phyloP scores from a whole-genome alignment of 345 rosid species.

The Combretum micranthum region DNA sequence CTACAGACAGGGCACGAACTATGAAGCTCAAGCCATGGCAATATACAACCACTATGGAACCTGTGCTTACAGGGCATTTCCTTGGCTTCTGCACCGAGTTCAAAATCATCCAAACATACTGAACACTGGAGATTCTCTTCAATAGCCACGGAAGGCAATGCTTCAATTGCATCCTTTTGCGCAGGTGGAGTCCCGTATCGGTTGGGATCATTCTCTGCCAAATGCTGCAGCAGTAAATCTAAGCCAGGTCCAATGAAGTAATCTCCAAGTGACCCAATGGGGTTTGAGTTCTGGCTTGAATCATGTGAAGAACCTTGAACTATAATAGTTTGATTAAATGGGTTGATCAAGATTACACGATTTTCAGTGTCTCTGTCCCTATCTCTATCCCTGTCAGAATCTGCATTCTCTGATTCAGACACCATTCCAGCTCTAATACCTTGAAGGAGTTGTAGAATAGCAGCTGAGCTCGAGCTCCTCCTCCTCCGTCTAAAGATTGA shows the following conservation, averaged over 20 bases:
- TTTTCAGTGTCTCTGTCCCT: conserved; percentile 23
- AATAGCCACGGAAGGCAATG: conserved; percentile 41
- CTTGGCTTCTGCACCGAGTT: conserved; percentile 49
- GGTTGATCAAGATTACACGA: conserved; percentile 39
- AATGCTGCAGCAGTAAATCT: conserved; percentile 60
- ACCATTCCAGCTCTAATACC: conserved; percentile 65
- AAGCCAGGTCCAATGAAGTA: conserved; percentile 76
- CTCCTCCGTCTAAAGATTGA: conserved; percentile 51
- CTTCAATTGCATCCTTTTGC: conserved; percentile 55
- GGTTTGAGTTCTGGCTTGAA: conserved; percentile 33
- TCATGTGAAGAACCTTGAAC: conserved; percentile 53
- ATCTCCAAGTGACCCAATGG: conserved; percentile 64
- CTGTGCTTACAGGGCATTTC: conserved; percentile 93
- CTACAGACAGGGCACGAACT: conserved; percentile 94
- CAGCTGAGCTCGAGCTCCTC: conserved; percentile 57
- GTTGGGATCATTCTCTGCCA: conserved; percentile 60
- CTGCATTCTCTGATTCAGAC: conserved; percentile 45
- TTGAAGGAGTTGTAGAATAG: conserved; percentile 68
- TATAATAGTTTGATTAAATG: conserved; percentile 37
- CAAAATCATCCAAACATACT: conserved; percentile 82
- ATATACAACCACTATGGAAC: conserved; percentile 67
- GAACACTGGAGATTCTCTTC: conserved; percentile 52
- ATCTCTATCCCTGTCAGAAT: conserved; percentile 8
- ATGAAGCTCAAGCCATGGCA: conserved; percentile 91
- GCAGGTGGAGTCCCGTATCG: conserved; percentile 76